Evolutionary conservation across 768 basidiomycete genomes (phyloP), one percentile per base, ranked within the genome.

Genomic region (Gloeopeniophorella convolvens): DNA sequence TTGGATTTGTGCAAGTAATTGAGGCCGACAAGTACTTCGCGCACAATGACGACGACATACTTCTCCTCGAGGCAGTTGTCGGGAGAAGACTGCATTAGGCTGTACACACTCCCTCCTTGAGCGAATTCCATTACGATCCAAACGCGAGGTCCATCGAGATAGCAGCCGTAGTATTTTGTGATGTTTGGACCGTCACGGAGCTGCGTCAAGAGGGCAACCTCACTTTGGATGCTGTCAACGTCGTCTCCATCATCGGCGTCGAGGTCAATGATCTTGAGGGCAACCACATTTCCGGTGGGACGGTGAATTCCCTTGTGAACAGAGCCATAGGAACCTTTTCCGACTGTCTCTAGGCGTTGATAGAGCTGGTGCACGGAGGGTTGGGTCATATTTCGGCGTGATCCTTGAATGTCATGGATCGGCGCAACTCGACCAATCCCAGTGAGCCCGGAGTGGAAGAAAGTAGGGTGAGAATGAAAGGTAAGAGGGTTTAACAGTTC

Each of bases 61-160:
- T 82, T 82, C 69, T 99, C 96, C 67, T 95, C 94, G 44, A 98
- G 68, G 45, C 79, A 75, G 0, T 79, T 80, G 51, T 80, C 78
- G 55, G 74, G 80, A 55, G 82, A 80, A 0, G 89, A 85, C 66
- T 96, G 92, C 83, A 96, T 93, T 59, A 99, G 74, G 2, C 91
- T 88, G 39, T 89, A 74, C 5, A 97, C 89, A 63, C 90, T 94
- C 6, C 96, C 96, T 5, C 95, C 95, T 56, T 92, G 84, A 7
- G 96, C 96, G 60, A 84, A 83, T 65, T 99, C 96, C 96, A 99
- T 99, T 31, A 85, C 90, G 59, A 99, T 98, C 94, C 96, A 99
- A 9, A 99, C 91, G 42, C 90, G 87, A 24, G 92, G 89, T 0
- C 93, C 94, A 63, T 95, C 88, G 63, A 96, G 77, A 68, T 89